phyloP scores from a whole-genome alignment of 805 yeast genomes.

The Teunomyces gatunensis region DNA sequence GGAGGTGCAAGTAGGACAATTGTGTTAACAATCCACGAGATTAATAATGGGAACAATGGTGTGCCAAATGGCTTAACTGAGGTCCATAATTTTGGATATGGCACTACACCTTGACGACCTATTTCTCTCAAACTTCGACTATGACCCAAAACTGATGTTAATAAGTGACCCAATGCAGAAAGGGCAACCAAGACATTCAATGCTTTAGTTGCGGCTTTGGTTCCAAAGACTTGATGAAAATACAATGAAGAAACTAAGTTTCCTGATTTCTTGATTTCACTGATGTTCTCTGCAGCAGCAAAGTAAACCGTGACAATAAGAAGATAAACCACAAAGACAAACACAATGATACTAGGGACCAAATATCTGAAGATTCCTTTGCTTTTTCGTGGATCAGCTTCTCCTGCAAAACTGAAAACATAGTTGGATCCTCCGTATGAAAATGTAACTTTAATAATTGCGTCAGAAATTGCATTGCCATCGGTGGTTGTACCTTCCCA shows the following conservation, averaged over 20 bases:
- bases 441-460: conserved; percentile 44
- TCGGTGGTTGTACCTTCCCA: conserved; percentile 41
- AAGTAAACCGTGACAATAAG: conserved; percentile 31
- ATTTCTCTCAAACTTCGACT: conserved; percentile 31
- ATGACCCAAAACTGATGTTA: conserved; percentile 27
- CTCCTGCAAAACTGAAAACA: conserved; percentile 37
- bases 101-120: conserved; percentile 34
- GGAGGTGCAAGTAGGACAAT: conserved; percentile 31
- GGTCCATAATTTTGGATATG: conserved; percentile 27
- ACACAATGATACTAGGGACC: conserved; percentile 29
- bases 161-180: conserved; percentile 31
- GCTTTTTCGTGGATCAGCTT: conserved; percentile 23
- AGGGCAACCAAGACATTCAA: conserved; percentile 27
- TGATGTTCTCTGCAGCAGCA: conserved; percentile 21
- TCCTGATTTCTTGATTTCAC: conserved; percentile 27
- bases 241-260: conserved; percentile 27
- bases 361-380: conserved; percentile 23
- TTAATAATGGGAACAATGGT: conserved; percentile 24
- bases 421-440: conserved; percentile 42
- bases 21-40: conserved; percentile 25
- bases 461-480: conserved; percentile 42
- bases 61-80: conserved; percentile 31
- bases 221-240: conserved; percentile 31
- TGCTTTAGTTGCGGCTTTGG: conserved; percentile 21
- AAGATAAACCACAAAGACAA: conserved; percentile 31